Conservation (phyloP, 2,329 filamentous ascomycete genomes). For the Verticillium nonalfalfae region DNA sequence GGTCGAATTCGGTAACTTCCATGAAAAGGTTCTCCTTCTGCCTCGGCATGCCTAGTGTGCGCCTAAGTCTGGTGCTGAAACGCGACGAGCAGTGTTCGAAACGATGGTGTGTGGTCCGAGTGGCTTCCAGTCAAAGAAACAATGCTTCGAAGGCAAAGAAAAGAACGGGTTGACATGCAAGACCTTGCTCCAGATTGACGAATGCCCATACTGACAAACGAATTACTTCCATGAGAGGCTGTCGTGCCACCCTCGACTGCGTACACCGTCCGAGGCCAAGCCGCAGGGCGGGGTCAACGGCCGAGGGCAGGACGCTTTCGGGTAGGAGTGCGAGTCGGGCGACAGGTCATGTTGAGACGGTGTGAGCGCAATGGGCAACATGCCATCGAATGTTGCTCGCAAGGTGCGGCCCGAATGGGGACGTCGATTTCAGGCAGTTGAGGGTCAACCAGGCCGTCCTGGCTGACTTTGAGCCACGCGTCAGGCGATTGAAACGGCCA, state of each 20-base stretch:
- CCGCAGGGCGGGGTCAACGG: neutral
- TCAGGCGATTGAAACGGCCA: neutral
- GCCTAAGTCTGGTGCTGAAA: neutral
- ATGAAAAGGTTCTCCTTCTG: neutral
- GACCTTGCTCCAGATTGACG: neutral
- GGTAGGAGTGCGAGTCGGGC: neutral
- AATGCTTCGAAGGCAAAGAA: neutral
- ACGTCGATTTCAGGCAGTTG: neutral
- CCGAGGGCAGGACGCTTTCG: neutral
- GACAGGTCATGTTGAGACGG: neutral
- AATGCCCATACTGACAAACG: neutral
- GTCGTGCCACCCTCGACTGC: neutral
- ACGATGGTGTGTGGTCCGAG: neutral
- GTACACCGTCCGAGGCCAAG: neutral
- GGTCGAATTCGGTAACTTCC: neutral
- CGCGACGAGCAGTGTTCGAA: neutral
- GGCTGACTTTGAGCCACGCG: neutral
- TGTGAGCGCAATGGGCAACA: neutral
- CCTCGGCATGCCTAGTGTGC: neutral
- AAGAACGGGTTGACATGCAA: neutral
- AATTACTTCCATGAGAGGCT: neutral
- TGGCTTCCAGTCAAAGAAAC: neutral
- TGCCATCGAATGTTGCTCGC: neutral
- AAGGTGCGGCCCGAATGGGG: neutral
- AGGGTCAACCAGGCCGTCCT: neutral